phyloP scores from a whole-genome alignment of 2,329 filamentous ascomycete species.

The Cercospora berteroae region DNA sequence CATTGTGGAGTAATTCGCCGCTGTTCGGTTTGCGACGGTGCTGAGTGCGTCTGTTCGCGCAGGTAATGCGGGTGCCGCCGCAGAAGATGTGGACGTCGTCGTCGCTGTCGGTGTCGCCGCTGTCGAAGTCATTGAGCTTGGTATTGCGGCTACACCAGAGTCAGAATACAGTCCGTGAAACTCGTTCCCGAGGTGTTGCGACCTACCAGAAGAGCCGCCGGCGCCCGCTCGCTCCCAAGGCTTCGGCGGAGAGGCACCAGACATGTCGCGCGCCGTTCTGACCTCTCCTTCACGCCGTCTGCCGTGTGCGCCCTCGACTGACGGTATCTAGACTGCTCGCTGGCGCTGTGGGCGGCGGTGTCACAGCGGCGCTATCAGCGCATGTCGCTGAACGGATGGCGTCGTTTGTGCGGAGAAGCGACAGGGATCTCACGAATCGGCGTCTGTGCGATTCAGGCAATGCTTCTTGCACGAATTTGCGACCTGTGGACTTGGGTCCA shows the following conservation, averaged over 20 bases:
- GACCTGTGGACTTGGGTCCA: not conserved
- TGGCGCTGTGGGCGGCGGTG: not conserved
- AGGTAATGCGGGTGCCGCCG: slow-evolving; percentile 67
- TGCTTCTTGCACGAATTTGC: not conserved
- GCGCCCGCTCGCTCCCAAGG: slow-evolving; percentile 87
- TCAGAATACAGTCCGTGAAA: slow-evolving; percentile 27
- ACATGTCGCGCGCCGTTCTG: slow-evolving; percentile 9
- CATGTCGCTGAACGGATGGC: slow-evolving; percentile 11
- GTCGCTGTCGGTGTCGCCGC: slow-evolving; percentile 41
- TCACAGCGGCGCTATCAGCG: slow-evolving; percentile 7
- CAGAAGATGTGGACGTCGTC: slow-evolving; percentile 42
- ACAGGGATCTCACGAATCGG: not conserved
- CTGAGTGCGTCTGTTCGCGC: slow-evolving; percentile 76
- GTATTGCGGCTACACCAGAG: slow-evolving; percentile 43
- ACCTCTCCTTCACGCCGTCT: not conserved
- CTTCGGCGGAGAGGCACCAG: slow-evolving; percentile 74
- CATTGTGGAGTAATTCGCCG: slow-evolving; percentile 68
- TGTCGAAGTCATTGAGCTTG: slow-evolving; percentile 40
- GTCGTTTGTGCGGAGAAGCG: slow-evolving; percentile 17
- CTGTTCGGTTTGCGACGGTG: slow-evolving; percentile 81
- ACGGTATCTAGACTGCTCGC: not conserved
- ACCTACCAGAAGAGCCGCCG: slow-evolving; percentile 36
- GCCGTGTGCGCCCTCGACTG: not conserved
- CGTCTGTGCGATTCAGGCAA: not conserved
- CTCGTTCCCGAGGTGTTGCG: slow-evolving; percentile 12